Evolutionary conservation across 768 basidiomycete genomes (phyloP), one percentile per base, ranked within the genome.

Genomic region (Boletus edulis): DNA sequence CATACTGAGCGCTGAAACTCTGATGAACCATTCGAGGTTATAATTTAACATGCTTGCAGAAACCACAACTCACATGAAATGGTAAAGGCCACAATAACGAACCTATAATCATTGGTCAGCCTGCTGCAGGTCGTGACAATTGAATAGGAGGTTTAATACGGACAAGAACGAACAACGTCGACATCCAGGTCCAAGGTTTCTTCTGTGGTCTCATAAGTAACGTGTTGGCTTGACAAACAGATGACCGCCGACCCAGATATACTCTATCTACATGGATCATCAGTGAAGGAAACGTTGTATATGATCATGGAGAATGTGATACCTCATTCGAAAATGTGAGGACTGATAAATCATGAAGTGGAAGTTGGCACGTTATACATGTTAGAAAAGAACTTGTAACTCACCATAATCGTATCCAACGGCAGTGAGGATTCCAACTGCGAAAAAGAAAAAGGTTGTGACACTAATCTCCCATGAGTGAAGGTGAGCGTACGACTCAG

Each of bases 321-420:
- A 59, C 59, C 50, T 61, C 53, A 6, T 41, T 17, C 10, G 57
- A 31, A 8, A 61, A 46, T 22, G 53, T 55, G 3, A 61, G 57
- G 37, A 43, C 59, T 61, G 31, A 17, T 1, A 18, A 43, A 14
- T 35, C 34, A 35, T 35, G 34, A 14, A n/a, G 15, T 15, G 17
- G 1, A 18, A 13, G 10, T 53, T 5, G 11, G 10, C 35, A 49
- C 2, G 15, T 50, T 5, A 49, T 4, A 10, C 51, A 3, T 13
- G 2, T 9, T 7, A 2, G 12, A 5, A 38, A 3, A 43, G 35
- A 46, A 13, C 32, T 3, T 5, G 22, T 15, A 5, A 24, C 48
- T 48, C 11, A 58, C 56, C 8, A 3, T 60, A 60, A 51, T 58
- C 59, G 11, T 60, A 58, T 32, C 46, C 56, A 10, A 47, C 35